Evolutionary conservation across 352 stramenopile genomes (phyloP), one percentile per base, ranked within the genome.

Genomic region (Pythium aphanidermatum): DNA sequence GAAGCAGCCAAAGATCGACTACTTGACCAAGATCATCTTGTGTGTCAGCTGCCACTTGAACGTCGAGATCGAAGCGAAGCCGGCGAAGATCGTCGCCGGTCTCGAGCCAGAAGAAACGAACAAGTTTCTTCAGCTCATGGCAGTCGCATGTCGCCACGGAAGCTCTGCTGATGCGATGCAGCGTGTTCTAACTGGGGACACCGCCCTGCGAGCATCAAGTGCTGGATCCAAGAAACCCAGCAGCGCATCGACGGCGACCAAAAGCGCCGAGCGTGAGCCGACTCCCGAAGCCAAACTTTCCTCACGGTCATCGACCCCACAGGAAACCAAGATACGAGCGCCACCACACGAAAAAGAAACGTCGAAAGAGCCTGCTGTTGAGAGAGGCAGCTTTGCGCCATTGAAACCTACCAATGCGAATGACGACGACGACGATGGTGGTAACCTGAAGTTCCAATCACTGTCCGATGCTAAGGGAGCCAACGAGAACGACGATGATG

Each of bases 51-150:
- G 63, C 34, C 79, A 94, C 29, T 57, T 97, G 12, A 92, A 92
- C 46, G 81, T 78, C 10, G 51, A 75, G 7, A 63, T 96, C 16
- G 74, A 94, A 21, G 85, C 83, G 17, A 76, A 75, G 31, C 70
- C 86, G 12, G 67, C 47, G n/a, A 95, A 94, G 51, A 92, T 97
- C 43, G 86, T 98, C 14, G 87, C 91, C 3, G 95, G 94, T 13
- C 67, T 97, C 13, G 92, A 98, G 35, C 61, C 92, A 2, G 92
- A 98, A 38, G 89, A 91, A 37, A 98, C 94, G 16, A 96, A 96
- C 66, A 89, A 87, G 49, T 87, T 98, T 28, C 56, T 98, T 20
- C 93, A 98, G 61, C 49, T 98, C 5, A 55, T 98, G 34, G 73
- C 65, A 12, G 58, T 97, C 19, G 78, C 90, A 2, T 91, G 74